These are phyloP conservation scores for Leishmania martiniquensis DNA, from an alignment of 208 protist species.

Conservation along the genomic window DNA sequence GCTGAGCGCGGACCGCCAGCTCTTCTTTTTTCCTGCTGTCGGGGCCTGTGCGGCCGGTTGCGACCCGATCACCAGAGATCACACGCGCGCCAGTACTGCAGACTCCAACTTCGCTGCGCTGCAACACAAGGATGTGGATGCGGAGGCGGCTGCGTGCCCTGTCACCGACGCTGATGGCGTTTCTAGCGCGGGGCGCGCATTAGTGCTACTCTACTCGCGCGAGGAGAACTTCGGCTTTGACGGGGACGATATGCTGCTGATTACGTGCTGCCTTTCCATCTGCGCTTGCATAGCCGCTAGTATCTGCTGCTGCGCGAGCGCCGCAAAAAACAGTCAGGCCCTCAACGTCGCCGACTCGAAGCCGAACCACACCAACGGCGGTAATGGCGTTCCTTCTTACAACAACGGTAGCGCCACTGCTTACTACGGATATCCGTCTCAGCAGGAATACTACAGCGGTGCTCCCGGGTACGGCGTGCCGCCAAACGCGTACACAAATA, in stretches of 20 bases:
- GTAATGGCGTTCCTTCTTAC: not conserved
- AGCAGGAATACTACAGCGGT: not conserved
- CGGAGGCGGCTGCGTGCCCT: not conserved
- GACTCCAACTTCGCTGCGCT: not conserved
- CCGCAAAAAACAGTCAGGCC: conserved; percentile 3
- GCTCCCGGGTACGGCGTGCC: conserved; percentile 16
- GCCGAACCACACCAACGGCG: conserved; percentile 2
- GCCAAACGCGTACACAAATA: conserved; percentile 16
- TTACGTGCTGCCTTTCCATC: conserved; percentile 17
- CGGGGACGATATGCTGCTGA: conserved; percentile 10
- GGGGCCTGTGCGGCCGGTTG: not conserved
- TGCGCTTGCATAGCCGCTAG: conserved; percentile 21
- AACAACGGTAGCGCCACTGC: conserved; percentile 3
- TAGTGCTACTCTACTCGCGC: conserved; percentile 22
- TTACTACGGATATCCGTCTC: conserved; percentile 5
- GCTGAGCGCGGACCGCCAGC: not conserved
- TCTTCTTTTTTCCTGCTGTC: not conserved
- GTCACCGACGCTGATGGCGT: not conserved
- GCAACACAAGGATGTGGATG: not conserved
- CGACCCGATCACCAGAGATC: not conserved
- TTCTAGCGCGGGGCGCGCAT: conserved; percentile 1
- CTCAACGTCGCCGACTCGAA: conserved; percentile 2
- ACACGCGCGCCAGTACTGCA: not conserved
- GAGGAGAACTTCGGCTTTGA: conserved; percentile 21
- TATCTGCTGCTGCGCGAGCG: conserved; percentile 23